Conservation (phyloP, 768 basidiomycete species). For the Flagelloscypha sp. region DNA sequence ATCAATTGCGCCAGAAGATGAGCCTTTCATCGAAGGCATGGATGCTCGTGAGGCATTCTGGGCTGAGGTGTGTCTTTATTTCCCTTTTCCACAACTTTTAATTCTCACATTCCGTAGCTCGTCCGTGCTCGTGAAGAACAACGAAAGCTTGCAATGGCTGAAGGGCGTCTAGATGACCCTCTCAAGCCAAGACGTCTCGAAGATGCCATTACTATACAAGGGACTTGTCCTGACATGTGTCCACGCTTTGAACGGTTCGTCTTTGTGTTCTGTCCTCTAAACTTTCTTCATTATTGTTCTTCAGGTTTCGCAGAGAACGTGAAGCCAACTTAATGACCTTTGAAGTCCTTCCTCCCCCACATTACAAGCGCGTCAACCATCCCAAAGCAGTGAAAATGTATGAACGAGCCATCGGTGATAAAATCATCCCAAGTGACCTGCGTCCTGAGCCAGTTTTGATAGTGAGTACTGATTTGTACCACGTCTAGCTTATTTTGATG, state of each 20-base stretch:
- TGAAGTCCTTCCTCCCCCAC: slow-evolving; percentile 46
- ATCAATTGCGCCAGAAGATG: too few relatives aligned
- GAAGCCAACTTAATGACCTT: slow-evolving; percentile 82
- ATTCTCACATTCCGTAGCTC: slow-evolving; percentile 35
- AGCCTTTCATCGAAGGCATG: neutral
- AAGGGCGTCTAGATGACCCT: slow-evolving; percentile 87
- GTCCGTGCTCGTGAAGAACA: slow-evolving; percentile 69
- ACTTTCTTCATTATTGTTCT: too few relatives aligned
- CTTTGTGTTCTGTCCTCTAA: too few relatives aligned
- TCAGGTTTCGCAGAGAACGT: slow-evolving; percentile 75
- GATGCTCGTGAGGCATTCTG: slow-evolving; percentile 4
- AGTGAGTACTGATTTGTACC: slow-evolving; percentile 27
- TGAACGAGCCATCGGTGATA: slow-evolving; percentile 90
- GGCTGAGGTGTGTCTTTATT: too few relatives aligned
- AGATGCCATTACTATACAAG: slow-evolving; percentile 88
- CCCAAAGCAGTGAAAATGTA: slow-evolving; percentile 88
- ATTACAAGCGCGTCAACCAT: slow-evolving; percentile 81
- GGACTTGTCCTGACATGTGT: slow-evolving; percentile 92
- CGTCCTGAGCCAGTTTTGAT: slow-evolving; percentile 80
- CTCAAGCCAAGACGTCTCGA: slow-evolving; percentile 69
- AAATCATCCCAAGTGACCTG: slow-evolving; percentile 84
- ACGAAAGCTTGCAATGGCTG: slow-evolving; percentile 63
- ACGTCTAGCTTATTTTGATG: slow-evolving; percentile 1
- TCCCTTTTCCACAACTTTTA: slow-evolving; percentile 9
- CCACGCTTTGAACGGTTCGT: slow-evolving; percentile 89